phyloP scores from a whole-genome alignment of 2,329 filamentous ascomycete species.

The Alternaria triticimaculans region DNA sequence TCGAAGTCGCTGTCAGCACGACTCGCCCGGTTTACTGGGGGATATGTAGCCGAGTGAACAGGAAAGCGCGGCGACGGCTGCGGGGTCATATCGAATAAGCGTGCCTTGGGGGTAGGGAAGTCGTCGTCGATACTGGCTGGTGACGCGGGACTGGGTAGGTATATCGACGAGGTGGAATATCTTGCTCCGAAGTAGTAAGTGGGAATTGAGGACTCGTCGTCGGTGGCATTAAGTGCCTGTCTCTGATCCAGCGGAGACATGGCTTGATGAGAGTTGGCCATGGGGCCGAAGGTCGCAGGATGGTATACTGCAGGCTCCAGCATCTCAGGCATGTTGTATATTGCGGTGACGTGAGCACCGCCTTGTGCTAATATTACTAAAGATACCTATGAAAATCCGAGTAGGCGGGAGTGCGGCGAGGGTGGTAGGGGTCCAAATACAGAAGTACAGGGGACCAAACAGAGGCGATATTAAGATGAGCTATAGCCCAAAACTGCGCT shows the following conservation, averaged over 20 bases:
- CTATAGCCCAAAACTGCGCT: conserved; percentile 44
- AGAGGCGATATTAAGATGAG: conserved; percentile 44
- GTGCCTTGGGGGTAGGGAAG: conserved; percentile 75
- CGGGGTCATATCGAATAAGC: conserved; percentile 61
- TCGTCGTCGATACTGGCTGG: conserved; percentile 62
- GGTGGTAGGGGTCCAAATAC: conserved; percentile 26
- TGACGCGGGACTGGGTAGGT: conserved; percentile 41
- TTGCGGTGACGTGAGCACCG: conserved; percentile 47
- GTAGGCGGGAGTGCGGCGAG: conserved; percentile 24
- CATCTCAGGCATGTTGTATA: conserved; percentile 55
- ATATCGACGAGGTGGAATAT: conserved; percentile 41
- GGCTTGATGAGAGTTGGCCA: conserved; percentile 32
- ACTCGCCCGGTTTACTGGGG: conserved; percentile 69
- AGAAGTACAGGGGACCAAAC: conserved; percentile 27
- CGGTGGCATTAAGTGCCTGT: conserved; percentile 67
- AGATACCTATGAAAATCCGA: conserved; percentile 37
- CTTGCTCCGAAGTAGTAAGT: conserved; percentile 50
- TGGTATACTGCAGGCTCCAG: conserved; percentile 59
- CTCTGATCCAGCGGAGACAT: conserved; percentile 63
- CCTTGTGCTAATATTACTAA: conserved; percentile 48
- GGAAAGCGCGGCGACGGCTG: conserved; percentile 60
- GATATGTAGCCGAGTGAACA: conserved; percentile 36
- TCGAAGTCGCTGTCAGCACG: conserved; percentile 79
- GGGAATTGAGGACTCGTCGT: conserved; percentile 50
- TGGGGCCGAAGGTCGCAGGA: conserved; percentile 34